Percentiles rank a stretch among this genome's conserved stretches.
These are phyloP conservation scores for Aspergillus hortae DNA, from an alignment of 2,329 filamentous ascomycete genomes.

Conservation along the genomic window DNA sequence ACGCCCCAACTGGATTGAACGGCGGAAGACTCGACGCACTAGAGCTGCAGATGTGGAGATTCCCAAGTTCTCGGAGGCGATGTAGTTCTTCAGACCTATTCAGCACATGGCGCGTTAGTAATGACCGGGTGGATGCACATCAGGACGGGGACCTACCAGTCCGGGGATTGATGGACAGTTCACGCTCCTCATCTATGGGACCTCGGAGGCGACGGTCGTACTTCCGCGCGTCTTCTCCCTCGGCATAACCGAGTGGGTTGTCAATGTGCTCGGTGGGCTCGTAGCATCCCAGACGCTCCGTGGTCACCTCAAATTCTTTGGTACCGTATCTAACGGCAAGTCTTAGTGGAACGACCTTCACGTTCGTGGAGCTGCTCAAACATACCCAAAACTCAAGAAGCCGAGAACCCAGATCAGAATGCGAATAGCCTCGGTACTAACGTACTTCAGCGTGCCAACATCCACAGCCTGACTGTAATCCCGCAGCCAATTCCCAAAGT, in stretches of 20 bases:
- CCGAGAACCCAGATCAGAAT: constrained; percentile 84
- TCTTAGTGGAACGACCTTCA: not conserved
- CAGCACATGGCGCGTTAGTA: not conserved
- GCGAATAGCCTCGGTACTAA: constrained; percentile 85
- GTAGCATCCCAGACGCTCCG: constrained; percentile 75
- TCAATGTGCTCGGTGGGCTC: constrained; percentile 81
- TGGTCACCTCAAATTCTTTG: constrained; percentile 80
- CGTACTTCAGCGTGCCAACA: constrained; percentile 85
- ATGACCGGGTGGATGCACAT: not conserved
- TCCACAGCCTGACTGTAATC: constrained; percentile 95
- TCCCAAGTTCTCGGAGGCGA: constrained; percentile 73
- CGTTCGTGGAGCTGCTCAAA: not conserved
- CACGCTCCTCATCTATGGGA: constrained; percentile 72
- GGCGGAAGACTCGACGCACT: constrained; percentile 68
- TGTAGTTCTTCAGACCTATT: constrained; percentile 79
- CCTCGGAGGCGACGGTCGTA: constrained; percentile 80
- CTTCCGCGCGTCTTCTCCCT: constrained; percentile 77
- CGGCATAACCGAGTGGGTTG: constrained; percentile 77
- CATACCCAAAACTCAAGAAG: constrained; percentile 81
- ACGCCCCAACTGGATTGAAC: constrained; percentile 76
- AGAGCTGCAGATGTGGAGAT: constrained; percentile 81
- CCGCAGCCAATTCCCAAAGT: constrained; percentile 93
- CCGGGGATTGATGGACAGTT: constrained; percentile 72
- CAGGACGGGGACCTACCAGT: constrained; percentile 49
- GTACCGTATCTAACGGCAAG: constrained; percentile 52